Conservation (phyloP, 305 asterid genomes). For the Rubia peregrina region DNA sequence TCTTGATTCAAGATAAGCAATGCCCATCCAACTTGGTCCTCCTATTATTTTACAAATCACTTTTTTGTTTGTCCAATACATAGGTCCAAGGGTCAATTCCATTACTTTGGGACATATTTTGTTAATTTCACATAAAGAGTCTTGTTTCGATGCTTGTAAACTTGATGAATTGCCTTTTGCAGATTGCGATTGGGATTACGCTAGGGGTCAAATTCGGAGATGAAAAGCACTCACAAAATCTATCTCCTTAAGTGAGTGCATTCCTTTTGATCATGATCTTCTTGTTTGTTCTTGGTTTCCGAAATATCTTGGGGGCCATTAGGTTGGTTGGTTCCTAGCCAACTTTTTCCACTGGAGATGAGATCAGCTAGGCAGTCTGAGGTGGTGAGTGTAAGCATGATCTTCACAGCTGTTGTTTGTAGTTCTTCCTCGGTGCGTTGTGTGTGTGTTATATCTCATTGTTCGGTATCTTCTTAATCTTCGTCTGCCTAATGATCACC, state of each 20-base stretch:
- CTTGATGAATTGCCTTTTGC: not conserved
- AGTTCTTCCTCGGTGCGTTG: conserved; percentile 53
- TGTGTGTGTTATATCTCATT: conserved; percentile 38
- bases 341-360: conserved; percentile 66
- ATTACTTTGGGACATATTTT: conserved; percentile 60
- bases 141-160: not conserved
- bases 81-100: conserved; percentile 99
- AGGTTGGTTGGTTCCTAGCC: conserved; percentile 85
- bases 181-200: conserved; percentile 61
- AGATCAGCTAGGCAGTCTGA: conserved; percentile 77
- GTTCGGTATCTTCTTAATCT: conserved; percentile 55
- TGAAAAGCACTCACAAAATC: conserved; percentile 12
- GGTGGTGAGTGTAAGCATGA: conserved; percentile 73
- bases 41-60: not conserved
- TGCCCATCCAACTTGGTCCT: not conserved
- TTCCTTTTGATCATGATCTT: conserved; percentile 57
- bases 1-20: conserved; percentile 3
- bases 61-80: conserved; percentile 21
- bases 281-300: conserved; percentile 56
- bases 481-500: conserved; percentile 41
- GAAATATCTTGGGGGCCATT: conserved; percentile 86
- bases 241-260: conserved; percentile 41
- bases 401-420: conserved; percentile 64
- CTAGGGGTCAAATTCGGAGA: conserved; percentile 60
- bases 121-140: not conserved